A percentile compares a stretch with the other conserved stretches of the same genome.
These are phyloP conservation scores for Moelleriella libera DNA, from an alignment of 2,329 filamentous ascomycete genomes.

Conservation along the genomic window DNA sequence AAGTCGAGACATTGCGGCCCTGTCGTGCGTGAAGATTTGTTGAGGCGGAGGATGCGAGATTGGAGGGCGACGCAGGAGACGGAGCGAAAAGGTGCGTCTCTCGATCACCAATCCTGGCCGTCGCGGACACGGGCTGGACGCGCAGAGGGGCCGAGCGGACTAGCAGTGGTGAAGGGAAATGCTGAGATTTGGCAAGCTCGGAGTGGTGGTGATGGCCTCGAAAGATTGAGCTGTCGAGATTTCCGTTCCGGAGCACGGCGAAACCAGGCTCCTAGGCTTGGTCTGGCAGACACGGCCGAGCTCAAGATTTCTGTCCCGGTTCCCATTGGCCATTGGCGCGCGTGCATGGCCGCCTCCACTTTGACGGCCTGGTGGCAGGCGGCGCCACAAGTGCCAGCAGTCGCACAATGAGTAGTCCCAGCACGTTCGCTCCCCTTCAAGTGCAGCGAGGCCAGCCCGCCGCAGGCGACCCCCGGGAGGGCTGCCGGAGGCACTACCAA, in stretches of 20 bases:
- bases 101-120: constrained; percentile 7
- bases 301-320: too few species aligned
- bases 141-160: neutral
- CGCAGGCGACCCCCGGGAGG: too few species aligned
- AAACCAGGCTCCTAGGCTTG: constrained; percentile 6
- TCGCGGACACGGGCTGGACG: neutral
- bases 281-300: neutral
- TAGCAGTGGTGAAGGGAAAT: neutral
- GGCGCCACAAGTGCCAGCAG: too few species aligned
- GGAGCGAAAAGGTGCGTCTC: constrained; percentile 1
- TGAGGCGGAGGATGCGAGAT: constrained; percentile 1
- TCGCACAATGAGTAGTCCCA: too few species aligned
- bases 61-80: neutral
- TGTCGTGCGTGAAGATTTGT: constrained; percentile 2
- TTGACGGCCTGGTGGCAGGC: too few species aligned
- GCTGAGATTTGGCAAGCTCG: neutral
- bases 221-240: constrained; percentile 5
- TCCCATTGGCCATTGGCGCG: too few species aligned
- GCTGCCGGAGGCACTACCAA: too few species aligned
- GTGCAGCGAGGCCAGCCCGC: too few species aligned
- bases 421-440: too few species aligned
- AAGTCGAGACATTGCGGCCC: constrained; percentile 32
- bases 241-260: constrained; percentile 8
- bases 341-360: too few species aligned
- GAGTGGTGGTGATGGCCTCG: constrained; percentile 4